phyloP scores from a whole-genome alignment of 2,329 filamentous ascomycete species.

The Ascochyta koolunga region DNA sequence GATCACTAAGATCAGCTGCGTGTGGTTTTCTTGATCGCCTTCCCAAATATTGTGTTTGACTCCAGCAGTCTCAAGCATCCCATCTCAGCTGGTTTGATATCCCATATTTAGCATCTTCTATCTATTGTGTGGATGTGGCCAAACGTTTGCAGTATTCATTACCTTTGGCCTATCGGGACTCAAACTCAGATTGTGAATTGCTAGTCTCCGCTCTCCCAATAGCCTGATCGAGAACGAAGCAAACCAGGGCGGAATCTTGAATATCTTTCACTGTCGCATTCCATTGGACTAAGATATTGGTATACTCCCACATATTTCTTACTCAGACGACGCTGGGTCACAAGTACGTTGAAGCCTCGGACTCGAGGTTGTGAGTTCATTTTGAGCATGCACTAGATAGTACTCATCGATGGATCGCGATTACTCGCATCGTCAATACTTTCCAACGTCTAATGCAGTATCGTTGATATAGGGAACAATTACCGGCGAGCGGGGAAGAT shows the following conservation, averaged over 20 bases:
- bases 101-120: neutral
- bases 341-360: no score
- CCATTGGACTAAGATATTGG: no score
- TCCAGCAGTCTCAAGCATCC: neutral
- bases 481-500: neutral
- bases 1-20: neutral
- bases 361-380: neutral
- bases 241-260: neutral
- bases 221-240: neutral
- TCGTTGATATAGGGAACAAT: neutral
- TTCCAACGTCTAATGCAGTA: no score
- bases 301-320: no score
- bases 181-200: neutral
- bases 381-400: neutral
- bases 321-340: no score
- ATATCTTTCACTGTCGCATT: neutral
- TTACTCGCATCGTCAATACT: no score
- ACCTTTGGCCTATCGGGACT: neutral
- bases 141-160: neutral
- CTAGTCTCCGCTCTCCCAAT: neutral
- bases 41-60: neutral
- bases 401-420: no score
- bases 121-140: neutral
- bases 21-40: neutral
- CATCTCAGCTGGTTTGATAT: neutral